Evolutionary conservation across 257 asterid species (phyloP), one percentile per base, ranked within the genome.

Genomic region (Perilla frutescens): DNA sequence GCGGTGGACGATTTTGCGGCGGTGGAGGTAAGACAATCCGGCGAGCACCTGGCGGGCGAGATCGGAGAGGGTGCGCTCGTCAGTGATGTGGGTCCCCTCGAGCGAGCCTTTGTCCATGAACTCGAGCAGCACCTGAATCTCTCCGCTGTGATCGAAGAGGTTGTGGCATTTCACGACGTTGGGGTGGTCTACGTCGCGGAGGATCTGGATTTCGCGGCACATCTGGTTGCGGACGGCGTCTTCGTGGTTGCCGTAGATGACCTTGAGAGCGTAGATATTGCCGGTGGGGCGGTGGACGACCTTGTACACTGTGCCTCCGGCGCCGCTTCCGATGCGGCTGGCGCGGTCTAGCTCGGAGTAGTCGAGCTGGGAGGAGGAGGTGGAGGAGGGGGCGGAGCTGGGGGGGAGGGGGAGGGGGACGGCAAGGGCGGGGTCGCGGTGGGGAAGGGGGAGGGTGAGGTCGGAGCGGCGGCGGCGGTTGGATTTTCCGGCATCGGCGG

Each of bases 191-290:
- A 92, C 97, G 70, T 85, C 96, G 39, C 96, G 90, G 58, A 92
- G 96, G 87, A 92, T 92, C 91, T 87, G 86, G 85, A 92, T 90
- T 77, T 92, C 97, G 31, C 98, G 94, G 84, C 92, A 79, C 82
- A 92, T 92, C 91, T 89, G 94, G 36, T 75, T 81, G 26, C 94
- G 90, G 7, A 86, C 87, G 60, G 91, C 81, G 79, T 90, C 98
- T 0, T 92, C 96, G 76, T 86, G 98, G 87, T 90, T 79, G 55
- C 96, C 97, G 82, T 88, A 80, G 53, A 92, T 92, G 29, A 90
- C 96, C 29, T 92, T 92, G 11, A 92, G 91, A 3, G 97, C 98
- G 80, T 79, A 92, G 8, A 82, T 14, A 7, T 74, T 84, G 2
- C 86, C 87, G 8, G 88, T 86, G 9, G 95, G 91, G 1, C 95